These are phyloP conservation scores for Castanospermum australe DNA, from an alignment of 306 rosid genomes.

Conservation along the genomic window DNA sequence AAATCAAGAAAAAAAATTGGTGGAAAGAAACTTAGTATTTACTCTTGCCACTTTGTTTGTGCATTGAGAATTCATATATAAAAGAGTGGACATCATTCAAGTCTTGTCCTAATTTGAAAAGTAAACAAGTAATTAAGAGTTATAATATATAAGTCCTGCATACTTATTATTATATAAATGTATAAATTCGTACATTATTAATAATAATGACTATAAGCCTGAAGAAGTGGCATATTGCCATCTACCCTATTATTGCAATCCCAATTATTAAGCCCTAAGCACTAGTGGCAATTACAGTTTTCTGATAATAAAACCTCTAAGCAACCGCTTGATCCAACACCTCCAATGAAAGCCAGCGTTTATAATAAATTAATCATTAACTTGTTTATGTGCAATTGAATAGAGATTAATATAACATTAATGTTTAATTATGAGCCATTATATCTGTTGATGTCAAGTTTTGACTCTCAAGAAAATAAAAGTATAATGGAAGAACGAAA, in stretches of 20 bases:
- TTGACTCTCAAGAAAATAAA: neutral
- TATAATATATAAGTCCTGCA: neutral
- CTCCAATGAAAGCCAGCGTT: neutral
- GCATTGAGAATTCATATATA: neutral
- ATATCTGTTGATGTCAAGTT: neutral
- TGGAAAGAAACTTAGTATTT: neutral
- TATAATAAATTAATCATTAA: neutral
- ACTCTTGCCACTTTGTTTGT: neutral
- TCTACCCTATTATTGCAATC: neutral
- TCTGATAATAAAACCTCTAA: slow-evolving; percentile 8
- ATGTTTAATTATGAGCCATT: neutral
- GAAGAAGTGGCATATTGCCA: slow-evolving; percentile 7
- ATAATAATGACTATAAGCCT: slow-evolving; percentile 8
- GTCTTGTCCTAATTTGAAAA: neutral
- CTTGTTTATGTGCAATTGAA: neutral
- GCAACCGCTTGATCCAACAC: slow-evolving; percentile 10
- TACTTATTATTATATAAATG: neutral
- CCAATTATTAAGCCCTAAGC: slow-evolving; percentile 28
- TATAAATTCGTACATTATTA: neutral
- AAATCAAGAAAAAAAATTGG: neutral
- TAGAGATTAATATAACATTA: neutral
- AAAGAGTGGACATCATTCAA: neutral
- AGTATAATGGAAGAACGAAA: neutral
- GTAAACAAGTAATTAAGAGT: neutral
- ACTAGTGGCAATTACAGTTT: slow-evolving; percentile 28